Evolutionary conservation across 495 filamentous ascomycete genomes (phyloP), one percentile per base, ranked within the genome.

Genomic region (Jackrogersella minutella): DNA sequence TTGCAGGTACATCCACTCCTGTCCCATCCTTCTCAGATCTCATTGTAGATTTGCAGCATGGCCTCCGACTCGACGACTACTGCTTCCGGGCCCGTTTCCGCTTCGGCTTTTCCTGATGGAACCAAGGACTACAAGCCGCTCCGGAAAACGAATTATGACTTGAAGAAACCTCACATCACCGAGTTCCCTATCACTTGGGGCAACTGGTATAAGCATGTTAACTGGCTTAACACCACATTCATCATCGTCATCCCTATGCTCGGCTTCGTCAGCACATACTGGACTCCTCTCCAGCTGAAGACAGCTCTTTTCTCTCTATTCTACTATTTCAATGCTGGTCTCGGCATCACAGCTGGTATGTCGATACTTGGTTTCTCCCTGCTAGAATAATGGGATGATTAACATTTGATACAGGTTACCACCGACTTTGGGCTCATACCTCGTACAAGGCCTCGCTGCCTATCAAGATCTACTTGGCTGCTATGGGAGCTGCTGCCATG

Each of bases 201-300:
- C 64, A 99, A 99, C 82, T 97, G 93, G 93, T 89, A 94, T 81
- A 92, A 96, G 76, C 96, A 98, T 73, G 87, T 98, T 84, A 93
- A 98, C 84, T 97, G 95, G 93, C 80, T 96, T 24, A 94, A 97
- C 75, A 90, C 93, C 41, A 84, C 82, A 70, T 82, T 98, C 77
- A 97, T 99, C 77, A 80, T 97, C 73, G 84, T 90, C 64, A 86
- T 98, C 40, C 95, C 95, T 1, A 37, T 95, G 11, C 79, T 86
- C 56, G 96, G 96, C 52, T 81, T 88, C 72, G 78, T 96, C 69
- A 84, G 85, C 58, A 85, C 95, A 21, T 85, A 90, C 77, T 98
- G 91, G 91, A 91, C 91, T 21, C 90, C 92, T 24, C 77, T 97
- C 22, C 79, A 87, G 46, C 76, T 77, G 68, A 87, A 92, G 81